Evolutionary conservation across 2,329 filamentous ascomycete genomes (phyloP), one percentile per base, ranked within the genome.

Genomic region (Hymenotorrendiella dingleyae): DNA sequence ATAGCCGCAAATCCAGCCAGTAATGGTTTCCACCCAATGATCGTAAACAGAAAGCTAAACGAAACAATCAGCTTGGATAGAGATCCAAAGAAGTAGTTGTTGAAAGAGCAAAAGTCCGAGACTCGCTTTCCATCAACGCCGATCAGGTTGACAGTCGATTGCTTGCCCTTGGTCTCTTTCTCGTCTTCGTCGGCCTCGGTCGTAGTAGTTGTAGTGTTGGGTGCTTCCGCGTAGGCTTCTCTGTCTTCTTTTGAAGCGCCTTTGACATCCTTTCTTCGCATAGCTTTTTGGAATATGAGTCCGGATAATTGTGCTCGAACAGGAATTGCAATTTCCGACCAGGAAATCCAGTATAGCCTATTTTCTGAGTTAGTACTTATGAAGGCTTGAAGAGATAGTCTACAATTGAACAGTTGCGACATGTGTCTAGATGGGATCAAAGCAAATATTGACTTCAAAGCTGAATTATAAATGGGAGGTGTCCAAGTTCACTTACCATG

Each of bases 251-350:
- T 79, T 26, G 68, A 55, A 6, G 58, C 70, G 9, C 77, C 74
- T 59, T 88, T 87, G 29, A 86, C 77, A 60, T 90, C 86, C 59
- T 91, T 91, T 36, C 82, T 75, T 32, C 82, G 74, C 70, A 89
- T 78, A 0, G 84, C 76, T 61, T 93, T 93, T 46, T 82, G 76
- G 54, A 90, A 91, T 12, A 91, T 75, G 6, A 88, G 69, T 1
- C 83, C 74, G 2, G 82, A 79, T 2, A 93, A 66, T 54, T 89
- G 81, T 21, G 79, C 74, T 39, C 83, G 78, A 12, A 90, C 67
- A 0, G 84, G 82, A 19, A 87, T 70, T 34, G 72, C 72, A 9
- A 90, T 59, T 39, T 78, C 72, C 1, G 74, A 71, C 62, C 74
- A 81, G 0, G 76, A 77, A 36, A 82, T 65, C 81, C 82, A 89